Evolutionary conservation across 2,329 filamentous ascomycete genomes (phyloP).

Genomic region (Chaetothyriales sp.): DNA sequence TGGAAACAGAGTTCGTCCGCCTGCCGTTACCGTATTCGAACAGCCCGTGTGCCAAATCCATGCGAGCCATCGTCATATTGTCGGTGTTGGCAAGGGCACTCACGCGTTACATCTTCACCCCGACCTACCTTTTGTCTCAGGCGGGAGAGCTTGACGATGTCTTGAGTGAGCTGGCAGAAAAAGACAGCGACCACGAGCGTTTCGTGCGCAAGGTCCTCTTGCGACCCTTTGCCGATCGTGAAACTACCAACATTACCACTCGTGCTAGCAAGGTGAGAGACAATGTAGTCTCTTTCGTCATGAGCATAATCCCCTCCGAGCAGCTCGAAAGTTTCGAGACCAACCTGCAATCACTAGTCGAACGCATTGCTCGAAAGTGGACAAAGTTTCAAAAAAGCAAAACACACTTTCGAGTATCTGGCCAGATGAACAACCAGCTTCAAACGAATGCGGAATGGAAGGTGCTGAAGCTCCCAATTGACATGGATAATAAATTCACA

Average conservation of each 20-base stretch:
- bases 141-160: conserved; percentile 30
- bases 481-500: background rate
- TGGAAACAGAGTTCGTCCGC: conserved; percentile 2
- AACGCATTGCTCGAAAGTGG: conserved; percentile 1
- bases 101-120: conserved; percentile 8
- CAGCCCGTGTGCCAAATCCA: background rate
- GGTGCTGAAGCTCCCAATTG: background rate
- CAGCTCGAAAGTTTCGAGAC: background rate
- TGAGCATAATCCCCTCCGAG: background rate
- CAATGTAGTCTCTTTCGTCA: background rate
- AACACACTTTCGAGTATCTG: background rate
- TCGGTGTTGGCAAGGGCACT: conserved; percentile 4
- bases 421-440: background rate
- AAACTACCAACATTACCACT: conserved; percentile 2
- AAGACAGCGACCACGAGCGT: conserved; percentile 1
- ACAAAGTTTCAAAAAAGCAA: background rate
- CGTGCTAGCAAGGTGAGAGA: conserved; percentile 2
- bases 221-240: conserved; percentile 2
- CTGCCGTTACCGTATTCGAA: conserved; percentile 2
- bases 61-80: conserved; percentile 7
- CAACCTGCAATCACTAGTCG: background rate
- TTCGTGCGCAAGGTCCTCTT: conserved; percentile 1
- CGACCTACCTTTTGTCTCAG: conserved; percentile 8
- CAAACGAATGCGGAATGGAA: background rate
- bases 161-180: conserved; percentile 59